These are phyloP conservation scores for Picochlorum sp. DNA, from an alignment of 139 green algal genomes.

Conservation along the genomic window DNA sequence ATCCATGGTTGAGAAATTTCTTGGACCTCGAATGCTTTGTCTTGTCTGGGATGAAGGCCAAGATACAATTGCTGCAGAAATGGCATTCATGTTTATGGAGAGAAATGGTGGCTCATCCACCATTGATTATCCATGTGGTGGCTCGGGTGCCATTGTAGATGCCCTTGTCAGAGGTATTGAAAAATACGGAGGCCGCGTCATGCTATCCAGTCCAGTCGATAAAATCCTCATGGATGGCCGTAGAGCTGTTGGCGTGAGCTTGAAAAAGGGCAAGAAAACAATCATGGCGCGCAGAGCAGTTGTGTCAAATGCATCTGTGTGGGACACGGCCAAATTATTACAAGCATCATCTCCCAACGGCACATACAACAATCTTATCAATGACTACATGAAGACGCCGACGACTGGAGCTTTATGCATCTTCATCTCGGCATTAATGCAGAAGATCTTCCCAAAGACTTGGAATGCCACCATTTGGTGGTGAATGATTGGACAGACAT, in stretches of 20 bases:
- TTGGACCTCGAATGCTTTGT: conserved; percentile 93
- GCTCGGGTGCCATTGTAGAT: conserved; percentile 70
- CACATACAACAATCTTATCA: conserved; percentile 25
- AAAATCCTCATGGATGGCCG: conserved; percentile 54
- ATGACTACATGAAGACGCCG: conserved; percentile 11
- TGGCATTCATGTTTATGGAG: conserved; percentile 84
- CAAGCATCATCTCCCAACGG: conserved; percentile 43
- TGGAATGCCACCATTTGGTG: conserved; percentile 78
- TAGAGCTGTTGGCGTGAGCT: conserved; percentile 42
- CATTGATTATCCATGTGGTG: conserved; percentile 87
- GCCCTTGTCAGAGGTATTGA: conserved; percentile 77
- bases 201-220: conserved; percentile 76
- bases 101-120: conserved; percentile 37
- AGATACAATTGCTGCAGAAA: conserved; percentile 91
- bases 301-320: conserved; percentile 77
- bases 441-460: conserved; percentile 46
- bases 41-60: conserved; percentile 74
- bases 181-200: conserved; percentile 74
- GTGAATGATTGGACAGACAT: conserved; percentile 61
- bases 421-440: conserved; percentile 82
- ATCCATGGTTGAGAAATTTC: conserved; percentile 85
- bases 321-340: conserved; percentile 76
- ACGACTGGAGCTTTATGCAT: conserved; percentile 75
- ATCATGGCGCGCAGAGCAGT: conserved; percentile 53
- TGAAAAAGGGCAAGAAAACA: not conserved